phyloP scores from a whole-genome alignment of 2,329 filamentous ascomycete species.

The Stagonosporopsis chrysanthemi region DNA sequence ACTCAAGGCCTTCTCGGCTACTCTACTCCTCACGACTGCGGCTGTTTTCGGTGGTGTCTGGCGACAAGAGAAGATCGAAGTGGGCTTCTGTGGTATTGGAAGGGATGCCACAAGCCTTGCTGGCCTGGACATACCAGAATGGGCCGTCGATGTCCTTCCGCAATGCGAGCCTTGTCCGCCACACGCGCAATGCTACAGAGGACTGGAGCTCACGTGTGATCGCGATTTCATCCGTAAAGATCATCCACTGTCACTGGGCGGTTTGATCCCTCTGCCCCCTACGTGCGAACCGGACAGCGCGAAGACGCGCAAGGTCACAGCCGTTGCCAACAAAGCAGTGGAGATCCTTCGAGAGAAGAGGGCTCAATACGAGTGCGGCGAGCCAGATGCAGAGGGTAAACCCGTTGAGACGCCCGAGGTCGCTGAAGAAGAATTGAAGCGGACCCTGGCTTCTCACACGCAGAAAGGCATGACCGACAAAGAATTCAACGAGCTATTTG shows the following conservation, averaged over 20 bases:
- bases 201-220: constrained; percentile 81
- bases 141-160: constrained; percentile 73
- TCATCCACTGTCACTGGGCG: constrained; percentile 83
- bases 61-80: constrained; percentile 92
- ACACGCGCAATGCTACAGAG: constrained; percentile 86
- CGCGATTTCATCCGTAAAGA: constrained; percentile 83
- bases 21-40: constrained; percentile 74
- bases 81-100: constrained; percentile 90
- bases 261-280: constrained; percentile 82
- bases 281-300: constrained; percentile 95
- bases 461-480: constrained; percentile 83
- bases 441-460: constrained; percentile 75
- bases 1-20: constrained; percentile 71
- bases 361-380: constrained; percentile 90
- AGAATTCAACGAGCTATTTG: constrained; percentile 92
- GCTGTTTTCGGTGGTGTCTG: constrained; percentile 82
- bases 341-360: constrained; percentile 85
- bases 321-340: constrained; percentile 85
- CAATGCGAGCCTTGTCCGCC: constrained; percentile 88
- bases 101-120: constrained; percentile 65
- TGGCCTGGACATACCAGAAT: constrained; percentile 74
- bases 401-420: constrained; percentile 70
- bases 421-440: constrained; percentile 74
- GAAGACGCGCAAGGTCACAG: constrained; percentile 84
- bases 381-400: constrained; percentile 69